Base-by-base conservation (phyloP, 768 basidiomycete species). In the Aureoboletus auriporus region DNA sequence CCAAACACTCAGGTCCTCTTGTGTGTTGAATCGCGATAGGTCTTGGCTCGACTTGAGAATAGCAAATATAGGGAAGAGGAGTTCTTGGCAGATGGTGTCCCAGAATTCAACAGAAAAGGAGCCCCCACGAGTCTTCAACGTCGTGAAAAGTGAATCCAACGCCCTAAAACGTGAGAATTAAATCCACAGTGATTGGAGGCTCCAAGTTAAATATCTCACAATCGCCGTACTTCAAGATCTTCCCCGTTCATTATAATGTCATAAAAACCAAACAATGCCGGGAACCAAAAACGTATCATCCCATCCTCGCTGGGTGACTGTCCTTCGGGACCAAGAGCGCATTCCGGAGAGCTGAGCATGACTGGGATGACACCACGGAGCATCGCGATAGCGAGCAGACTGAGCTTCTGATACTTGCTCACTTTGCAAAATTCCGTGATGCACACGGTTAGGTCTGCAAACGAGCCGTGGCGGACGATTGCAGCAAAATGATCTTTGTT, bases 161-260 rank as follows among this genome's bases (percentile, higher is more conserved):
- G 96, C 94, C 42, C 96, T 98, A 61, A 26, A 48, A 40, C 38
- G 8, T 10, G 27, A 41, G 39, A 17, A 36, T 42, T 51, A 41
- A 53, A 44, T 44, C 47, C 44, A 45, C 33, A 49, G 26, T 51
- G 42, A 41, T 31, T 11, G 46, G 6, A 40, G n/a, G 28, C 5
- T 14, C 27, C 30, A 16, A 12, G 33, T 33, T 36, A n/a, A 29
- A 44, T 46, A 11, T 75, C 92, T 71, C 64, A 99, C 96, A 97
- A 68, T 62, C 94, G 80, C 58, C 96, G 83, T 44, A 99, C 93
- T 78, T 99, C 96, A 26, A 99, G 72, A 62, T 99, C 96, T 66
- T 98, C 96, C 14, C 93, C 96, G 53, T 96, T 98, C 95, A 99
- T 98, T 64, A 99, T 95, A 46, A 99, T 95, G 66, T 98, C 96